A percentile compares a stretch with the other conserved stretches of the same genome.
phyloP scores from a whole-genome alignment of 371 early-diverging fungal genomes.

The Capniomyces stellatus region DNA sequence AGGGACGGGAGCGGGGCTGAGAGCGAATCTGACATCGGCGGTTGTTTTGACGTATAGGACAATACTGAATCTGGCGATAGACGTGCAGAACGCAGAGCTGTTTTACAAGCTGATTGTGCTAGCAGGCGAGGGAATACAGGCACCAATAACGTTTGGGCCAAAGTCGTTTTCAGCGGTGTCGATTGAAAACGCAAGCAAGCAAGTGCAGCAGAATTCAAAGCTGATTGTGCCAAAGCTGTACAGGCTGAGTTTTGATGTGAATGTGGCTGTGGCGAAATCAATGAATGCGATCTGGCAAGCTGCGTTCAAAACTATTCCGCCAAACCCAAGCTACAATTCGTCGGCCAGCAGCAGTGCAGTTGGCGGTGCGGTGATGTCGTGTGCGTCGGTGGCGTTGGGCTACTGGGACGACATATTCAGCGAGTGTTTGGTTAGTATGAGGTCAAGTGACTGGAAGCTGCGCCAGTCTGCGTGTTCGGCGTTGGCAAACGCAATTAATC shows the following conservation, averaged over 20 bases:
- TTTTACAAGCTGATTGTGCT: slow-evolving; percentile 90
- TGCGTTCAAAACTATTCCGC: slow-evolving; percentile 17
- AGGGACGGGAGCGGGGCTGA: not conserved
- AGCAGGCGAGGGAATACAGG: slow-evolving; percentile 58
- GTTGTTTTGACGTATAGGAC: slow-evolving; percentile 47
- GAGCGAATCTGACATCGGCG: not conserved
- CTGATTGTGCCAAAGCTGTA: slow-evolving; percentile 67
- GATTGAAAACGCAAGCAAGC: slow-evolving; percentile 54
- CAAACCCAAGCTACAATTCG: slow-evolving; percentile 3
- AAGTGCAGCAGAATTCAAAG: slow-evolving; percentile 55
- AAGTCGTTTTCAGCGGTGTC: slow-evolving; percentile 71
- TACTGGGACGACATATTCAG: slow-evolving; percentile 63
- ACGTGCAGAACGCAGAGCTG: slow-evolving; percentile 81
- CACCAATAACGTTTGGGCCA: slow-evolving; percentile 81
- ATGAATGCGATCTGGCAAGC: slow-evolving; percentile 85
- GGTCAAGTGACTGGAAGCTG: slow-evolving; percentile 69
- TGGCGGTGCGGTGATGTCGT: slow-evolving; percentile 4
- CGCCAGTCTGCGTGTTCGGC: slow-evolving; percentile 43
- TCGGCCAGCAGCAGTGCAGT: not conserved
- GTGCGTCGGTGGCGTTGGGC: slow-evolving; percentile 49
- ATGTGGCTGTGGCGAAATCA: slow-evolving; percentile 58
- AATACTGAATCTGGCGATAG: slow-evolving; percentile 70
- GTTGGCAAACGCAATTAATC: slow-evolving; percentile 32
- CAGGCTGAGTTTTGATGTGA: slow-evolving; percentile 74
- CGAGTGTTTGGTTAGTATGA: slow-evolving; percentile 54